Base-by-base conservation (phyloP, 2,329 filamentous ascomycete species). In the Fusarium sp. region DNA sequence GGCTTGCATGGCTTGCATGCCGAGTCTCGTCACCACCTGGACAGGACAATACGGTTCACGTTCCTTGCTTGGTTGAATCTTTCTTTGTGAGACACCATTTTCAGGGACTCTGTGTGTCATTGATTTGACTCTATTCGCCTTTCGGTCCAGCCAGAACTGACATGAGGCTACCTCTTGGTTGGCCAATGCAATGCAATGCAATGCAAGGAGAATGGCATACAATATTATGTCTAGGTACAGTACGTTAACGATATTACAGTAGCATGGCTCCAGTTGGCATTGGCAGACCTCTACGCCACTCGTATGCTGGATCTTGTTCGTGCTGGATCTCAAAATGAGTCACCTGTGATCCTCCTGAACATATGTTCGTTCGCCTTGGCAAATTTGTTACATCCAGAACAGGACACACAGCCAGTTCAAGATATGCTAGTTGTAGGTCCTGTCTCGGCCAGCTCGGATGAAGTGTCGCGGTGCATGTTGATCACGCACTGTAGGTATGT, bases 21-120 rank as follows among this genome's bases (percentile, higher is more conserved):
- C 1, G 31, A 52, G 56, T 31, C 43, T 66, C 42, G 37, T 48
- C 63, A 29, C 56, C 40, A 29, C 23, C 36, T 49, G 57, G 45
- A 11, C 11, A 25, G 20, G 27, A 18, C 29, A 21, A 41, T 18
- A 47, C 20, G 21, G 13, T 11, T 37, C 14, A 10, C 61, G 36
- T 23, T 37, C n/a, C 41, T 58, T 53, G 51, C 39, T 14, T 39
- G 36, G 29, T 43, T 11, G 15, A 46, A 23, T 31, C 39, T 54
- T 63, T 47, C 42, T 42, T 54, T 63, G 58, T 47, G 48, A 53
- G 45, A 46, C 51, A 45, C 31, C 11, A 33, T 42, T 27, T 33
- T 33, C 36, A 21, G 36, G 47, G 48, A 20, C 29, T 51, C 18
- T 23, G 15, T 27, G n/a, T 39, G 25, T 29, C 46, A 41, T 45